phyloP scores from a whole-genome alignment of 495 filamentous ascomycete genomes.

The Viridothelium virens region DNA sequence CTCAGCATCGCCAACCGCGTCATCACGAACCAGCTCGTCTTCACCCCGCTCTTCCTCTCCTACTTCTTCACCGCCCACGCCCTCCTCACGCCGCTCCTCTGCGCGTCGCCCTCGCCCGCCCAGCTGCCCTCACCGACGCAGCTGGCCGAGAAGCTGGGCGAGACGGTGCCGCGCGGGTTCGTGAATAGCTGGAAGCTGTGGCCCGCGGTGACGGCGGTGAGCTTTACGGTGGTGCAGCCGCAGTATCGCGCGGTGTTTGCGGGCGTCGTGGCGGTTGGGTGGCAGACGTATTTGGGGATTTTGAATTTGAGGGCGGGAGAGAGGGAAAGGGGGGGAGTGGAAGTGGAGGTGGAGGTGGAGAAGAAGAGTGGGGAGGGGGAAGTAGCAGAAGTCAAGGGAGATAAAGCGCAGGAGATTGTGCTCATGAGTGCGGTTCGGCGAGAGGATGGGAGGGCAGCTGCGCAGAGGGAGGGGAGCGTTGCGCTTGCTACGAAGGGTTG shows the following conservation, averaged over 20 bases:
- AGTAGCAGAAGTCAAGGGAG: neutral
- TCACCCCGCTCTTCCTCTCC: conserved; percentile 80
- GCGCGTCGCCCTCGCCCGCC: conserved; percentile 67
- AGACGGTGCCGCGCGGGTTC: conserved; percentile 69
- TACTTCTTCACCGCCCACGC: conserved; percentile 90
- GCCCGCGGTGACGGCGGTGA: conserved; percentile 83
- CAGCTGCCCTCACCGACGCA: conserved; percentile 51
- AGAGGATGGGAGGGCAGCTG: neutral
- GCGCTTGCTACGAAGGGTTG: neutral
- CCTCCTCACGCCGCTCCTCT: conserved; percentile 54
- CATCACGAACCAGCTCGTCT: conserved; percentile 68
- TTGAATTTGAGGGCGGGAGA: conserved; percentile 68
- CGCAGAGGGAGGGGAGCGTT: neutral
- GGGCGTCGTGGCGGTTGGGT: conserved; percentile 69
- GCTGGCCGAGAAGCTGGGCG: conserved; percentile 58
- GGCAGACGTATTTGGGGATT: conserved; percentile 84
- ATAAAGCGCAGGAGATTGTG: neutral
- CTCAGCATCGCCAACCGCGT: conserved; percentile 72
- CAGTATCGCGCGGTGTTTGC: conserved; percentile 75
- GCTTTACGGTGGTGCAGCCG: conserved; percentile 71
- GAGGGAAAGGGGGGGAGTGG: conserved; percentile 36
- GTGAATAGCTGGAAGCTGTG: conserved; percentile 80
- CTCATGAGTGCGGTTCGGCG: neutral
- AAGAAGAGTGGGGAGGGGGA: conserved; percentile 7
- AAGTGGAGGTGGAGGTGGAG: neutral